A percentile compares a stretch with the other conserved stretches of the same genome.
phyloP scores from a whole-genome alignment of 345 rosid genomes.

The Microcos paniculata region DNA sequence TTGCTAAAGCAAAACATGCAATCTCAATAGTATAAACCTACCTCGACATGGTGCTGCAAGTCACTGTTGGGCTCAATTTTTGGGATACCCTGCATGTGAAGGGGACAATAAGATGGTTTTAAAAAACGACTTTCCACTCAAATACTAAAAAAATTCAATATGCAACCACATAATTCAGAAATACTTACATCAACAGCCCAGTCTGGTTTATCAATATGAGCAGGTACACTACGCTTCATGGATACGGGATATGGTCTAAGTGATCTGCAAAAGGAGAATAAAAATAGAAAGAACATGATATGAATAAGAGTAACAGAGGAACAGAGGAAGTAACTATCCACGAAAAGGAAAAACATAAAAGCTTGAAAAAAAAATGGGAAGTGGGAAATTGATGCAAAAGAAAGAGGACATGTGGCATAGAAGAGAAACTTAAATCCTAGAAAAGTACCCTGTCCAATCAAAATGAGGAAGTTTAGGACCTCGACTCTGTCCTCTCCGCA shows the following conservation, averaged over 20 bases:
- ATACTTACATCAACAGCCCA: slow-evolving; percentile 91
- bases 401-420: neutral
- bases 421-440: neutral
- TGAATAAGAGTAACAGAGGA: neutral
- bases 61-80: slow-evolving; percentile 88
- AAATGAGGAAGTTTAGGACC: slow-evolving; percentile 69
- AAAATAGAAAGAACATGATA: neutral
- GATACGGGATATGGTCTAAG: slow-evolving; percentile 87
- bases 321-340: neutral
- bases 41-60: slow-evolving; percentile 88
- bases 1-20: neutral
- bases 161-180: neutral
- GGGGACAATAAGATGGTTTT: neutral
- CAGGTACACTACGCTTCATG: slow-evolving; percentile 56
- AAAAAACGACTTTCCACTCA: neutral
- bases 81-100: slow-evolving; percentile 68
- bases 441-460: slow-evolving; percentile 91
- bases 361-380: neutral
- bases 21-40: slow-evolving; percentile 19
- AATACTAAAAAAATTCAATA: neutral
- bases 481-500: slow-evolving; percentile 71
- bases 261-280: slow-evolving; percentile 40
- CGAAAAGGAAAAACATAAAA: neutral
- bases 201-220: slow-evolving; percentile 69
- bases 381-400: neutral